These are phyloP conservation scores for Talaromyces piceae DNA, from an alignment of 2,329 filamentous ascomycete species.

Conservation along the genomic window DNA sequence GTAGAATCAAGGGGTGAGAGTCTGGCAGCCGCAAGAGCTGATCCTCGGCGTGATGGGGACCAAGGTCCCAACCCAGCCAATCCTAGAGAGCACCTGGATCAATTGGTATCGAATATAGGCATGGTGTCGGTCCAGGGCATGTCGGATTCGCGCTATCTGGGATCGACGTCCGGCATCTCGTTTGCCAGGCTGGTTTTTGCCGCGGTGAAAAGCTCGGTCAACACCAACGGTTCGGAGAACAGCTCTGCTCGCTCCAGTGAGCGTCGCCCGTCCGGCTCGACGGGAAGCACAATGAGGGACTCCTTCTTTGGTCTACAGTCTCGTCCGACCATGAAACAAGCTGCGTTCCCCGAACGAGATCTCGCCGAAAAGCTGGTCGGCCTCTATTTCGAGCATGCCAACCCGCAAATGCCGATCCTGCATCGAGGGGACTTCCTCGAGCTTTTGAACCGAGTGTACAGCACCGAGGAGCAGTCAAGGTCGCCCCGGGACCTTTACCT, in stretches of 20 bases:
- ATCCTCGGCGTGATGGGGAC: conserved; percentile 18
- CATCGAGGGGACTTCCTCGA: conserved; percentile 85
- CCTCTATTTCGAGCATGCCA: conserved; percentile 92
- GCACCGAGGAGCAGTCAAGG: conserved; percentile 56
- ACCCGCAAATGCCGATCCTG: conserved; percentile 89
- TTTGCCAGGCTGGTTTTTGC: conserved; percentile 93
- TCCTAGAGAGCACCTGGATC: conserved; percentile 53
- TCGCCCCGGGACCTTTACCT: conserved; percentile 82
- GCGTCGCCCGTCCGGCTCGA: conserved; percentile 43
- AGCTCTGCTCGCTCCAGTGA: conserved; percentile 54
- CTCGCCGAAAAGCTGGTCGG: conserved; percentile 66
- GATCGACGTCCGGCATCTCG: conserved; percentile 82
- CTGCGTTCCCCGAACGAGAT: conserved; percentile 71
- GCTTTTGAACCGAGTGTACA: conserved; percentile 76
- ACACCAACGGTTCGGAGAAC: conserved; percentile 54
- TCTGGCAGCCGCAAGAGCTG: conserved; percentile 7
- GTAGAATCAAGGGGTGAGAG: conserved; percentile 17
- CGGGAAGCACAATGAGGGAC: conserved; percentile 79
- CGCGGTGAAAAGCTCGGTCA: conserved; percentile 72
- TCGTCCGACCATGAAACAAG: conserved; percentile 77
- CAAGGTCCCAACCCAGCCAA: conserved; percentile 36
- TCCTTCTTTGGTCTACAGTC: conserved; percentile 96
- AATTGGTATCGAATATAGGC: conserved; percentile 60
- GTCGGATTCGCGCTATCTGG: conserved; percentile 72
- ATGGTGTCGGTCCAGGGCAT: conserved; percentile 72